phyloP scores from a whole-genome alignment of 495 filamentous ascomycete species.

The Sphaerosporella brunnea region DNA sequence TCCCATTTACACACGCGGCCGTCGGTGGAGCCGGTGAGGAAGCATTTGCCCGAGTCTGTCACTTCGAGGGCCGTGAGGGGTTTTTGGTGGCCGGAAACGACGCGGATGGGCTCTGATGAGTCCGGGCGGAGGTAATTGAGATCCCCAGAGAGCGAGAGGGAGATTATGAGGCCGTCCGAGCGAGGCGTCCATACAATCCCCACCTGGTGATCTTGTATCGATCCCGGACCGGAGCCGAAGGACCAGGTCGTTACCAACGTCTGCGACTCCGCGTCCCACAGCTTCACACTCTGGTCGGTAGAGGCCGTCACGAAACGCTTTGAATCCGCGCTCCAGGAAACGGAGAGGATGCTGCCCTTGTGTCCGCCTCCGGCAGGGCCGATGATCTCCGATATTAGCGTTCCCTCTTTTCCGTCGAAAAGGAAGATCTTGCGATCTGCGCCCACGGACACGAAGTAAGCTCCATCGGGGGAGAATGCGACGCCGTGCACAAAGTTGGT shows the following conservation, averaged over 20 bases:
- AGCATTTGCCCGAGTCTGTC: slow-evolving; percentile 36
- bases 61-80: slow-evolving; percentile 59
- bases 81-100: slow-evolving; percentile 86
- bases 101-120: slow-evolving; percentile 44
- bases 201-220: slow-evolving; percentile 70
- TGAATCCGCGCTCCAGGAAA: slow-evolving; percentile 81
- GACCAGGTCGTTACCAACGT: slow-evolving; percentile 65
- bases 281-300: slow-evolving; percentile 76
- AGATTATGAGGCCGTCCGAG: slow-evolving; percentile 72
- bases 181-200: slow-evolving; percentile 83
- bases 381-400: slow-evolving; percentile 55
- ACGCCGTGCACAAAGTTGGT: slow-evolving; percentile 76
- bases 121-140: slow-evolving; percentile 72
- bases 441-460: slow-evolving; percentile 67
- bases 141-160: slow-evolving; percentile 69
- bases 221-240: slow-evolving; percentile 67
- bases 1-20: slow-evolving; percentile 76
- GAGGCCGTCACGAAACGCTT: slow-evolving; percentile 78
- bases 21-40: slow-evolving; percentile 84
- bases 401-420: slow-evolving; percentile 89
- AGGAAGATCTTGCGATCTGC: slow-evolving; percentile 77
- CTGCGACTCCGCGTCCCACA: slow-evolving; percentile 53
- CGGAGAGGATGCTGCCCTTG: slow-evolving; percentile 76
- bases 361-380: slow-evolving; percentile 47
- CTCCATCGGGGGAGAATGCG: slow-evolving; percentile 80